These are phyloP conservation scores for Chalciporus sp. DNA, from an alignment of 1,284 basidiomycete genomes.

Conservation along the genomic window DNA sequence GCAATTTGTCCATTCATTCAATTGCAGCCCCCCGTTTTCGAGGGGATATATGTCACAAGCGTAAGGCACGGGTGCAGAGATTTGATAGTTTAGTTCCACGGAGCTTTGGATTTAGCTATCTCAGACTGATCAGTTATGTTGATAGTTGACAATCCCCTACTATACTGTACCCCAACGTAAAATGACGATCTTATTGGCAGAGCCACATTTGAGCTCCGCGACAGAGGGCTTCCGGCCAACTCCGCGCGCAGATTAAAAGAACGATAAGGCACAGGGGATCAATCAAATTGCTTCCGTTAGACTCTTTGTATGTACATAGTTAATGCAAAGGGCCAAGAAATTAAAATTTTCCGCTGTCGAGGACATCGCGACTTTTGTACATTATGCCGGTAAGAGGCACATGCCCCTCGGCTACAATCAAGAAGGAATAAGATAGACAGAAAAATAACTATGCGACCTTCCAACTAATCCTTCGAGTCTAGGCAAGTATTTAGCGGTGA, in stretches of 20 bases:
- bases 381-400: constrained; percentile 21
- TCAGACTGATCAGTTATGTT: constrained; percentile 4
- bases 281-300: constrained; percentile 33
- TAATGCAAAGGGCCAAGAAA: constrained; percentile 12
- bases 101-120: constrained; percentile 28
- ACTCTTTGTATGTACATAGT: constrained; percentile 15
- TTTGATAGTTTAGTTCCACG: constrained; percentile 21
- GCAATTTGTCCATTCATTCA: too few species aligned
- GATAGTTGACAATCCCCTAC: too few species aligned
- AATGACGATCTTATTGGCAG: constrained; percentile 7
- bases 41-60: too few species aligned
- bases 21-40: too few species aligned
- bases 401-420: constrained; percentile 32
- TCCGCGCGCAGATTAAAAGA: constrained; percentile 9
- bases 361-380: constrained; percentile 16
- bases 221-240: constrained; percentile 11
- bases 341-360: constrained; percentile 10
- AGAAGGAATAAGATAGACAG: constrained; percentile 24
- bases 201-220: constrained; percentile 38
- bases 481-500: constrained; percentile 6
- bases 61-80: constrained; percentile 1
- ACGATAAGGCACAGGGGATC: constrained; percentile 14
- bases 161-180: neutral
- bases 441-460: constrained; percentile 26
- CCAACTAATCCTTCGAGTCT: constrained; percentile 14